Evolutionary conservation across 345 rosid species (phyloP).

Genomic region (Eucalyptus grandis): DNA sequence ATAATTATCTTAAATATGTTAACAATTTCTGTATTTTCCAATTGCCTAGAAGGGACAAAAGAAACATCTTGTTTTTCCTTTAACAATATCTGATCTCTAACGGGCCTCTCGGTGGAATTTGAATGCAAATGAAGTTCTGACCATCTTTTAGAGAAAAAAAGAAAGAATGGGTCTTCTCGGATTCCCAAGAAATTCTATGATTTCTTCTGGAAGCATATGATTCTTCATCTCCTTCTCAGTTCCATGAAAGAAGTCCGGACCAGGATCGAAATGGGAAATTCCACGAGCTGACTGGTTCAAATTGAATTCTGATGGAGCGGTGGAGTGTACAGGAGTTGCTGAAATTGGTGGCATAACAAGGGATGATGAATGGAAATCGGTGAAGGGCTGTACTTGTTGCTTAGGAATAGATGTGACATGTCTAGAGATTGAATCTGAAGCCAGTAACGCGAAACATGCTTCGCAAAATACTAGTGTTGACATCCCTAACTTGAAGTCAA

Average conservation of each 20-base stretch:
- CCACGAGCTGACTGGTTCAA: not conserved
- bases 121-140: not conserved
- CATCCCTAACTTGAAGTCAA: not conserved
- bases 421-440: not conserved
- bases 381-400: not conserved
- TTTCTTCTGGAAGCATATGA: too few species aligned
- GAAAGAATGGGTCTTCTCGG: not conserved
- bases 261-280: not conserved
- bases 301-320: not conserved
- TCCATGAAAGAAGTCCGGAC: not conserved
- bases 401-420: not conserved
- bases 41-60: not conserved
- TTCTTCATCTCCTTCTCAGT: too few species aligned
- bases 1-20: not conserved
- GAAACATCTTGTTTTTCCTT: not conserved
- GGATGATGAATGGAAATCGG: not conserved
- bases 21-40: too few species aligned
- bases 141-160: not conserved
- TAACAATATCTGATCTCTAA: not conserved
- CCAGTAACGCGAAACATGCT: not conserved
- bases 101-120: fast-evolving
- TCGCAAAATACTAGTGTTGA: not conserved
- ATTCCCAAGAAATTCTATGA: not conserved
- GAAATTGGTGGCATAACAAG: not conserved
- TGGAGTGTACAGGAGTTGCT: not conserved